Base-by-base conservation (phyloP, 2,329 filamentous ascomycete species). In the Cytospora schulzeri region DNA sequence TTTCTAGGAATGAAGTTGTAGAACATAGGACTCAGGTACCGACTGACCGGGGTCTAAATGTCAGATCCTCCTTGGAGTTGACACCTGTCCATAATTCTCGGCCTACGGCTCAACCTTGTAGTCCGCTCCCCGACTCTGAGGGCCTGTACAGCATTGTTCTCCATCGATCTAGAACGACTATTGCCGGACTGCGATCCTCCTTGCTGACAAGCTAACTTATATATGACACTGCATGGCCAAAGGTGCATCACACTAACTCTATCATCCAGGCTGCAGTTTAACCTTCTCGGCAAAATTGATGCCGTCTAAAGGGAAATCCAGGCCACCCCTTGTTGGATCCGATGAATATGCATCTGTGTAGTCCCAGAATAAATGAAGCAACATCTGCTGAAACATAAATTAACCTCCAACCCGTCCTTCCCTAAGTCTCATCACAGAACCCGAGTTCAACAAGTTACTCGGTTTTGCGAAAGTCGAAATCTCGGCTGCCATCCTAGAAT, bases 21-120 rank as follows among this genome's bases (percentile, higher is more conserved):
- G n/a, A n/a, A n/a, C n/a, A n/a, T n/a, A 41, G 38, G 2, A 41
- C 15, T 41, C 38, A 41, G 17, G 38, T 19, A 8, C 12, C 38
- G 38, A 41, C n/a, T 24, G 9, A 22, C 9, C 6, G 45, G n/a
- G 45, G 9, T 24, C 3, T 4, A 11, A 56, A 45, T 51, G 52
- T 62, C 53, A 62, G 52, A 50, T 50, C 50, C 7, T 22, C 28
- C 8, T 8, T 29, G 52, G 38, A 29, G 33, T 51, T 62, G 22
- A 56, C 52, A 62, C 52, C 29, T 62, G 59, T 62, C 52, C 52
- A 28, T 8, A 29, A 12, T 29, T 35, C 28, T 56, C 22, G 60
- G 38, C 38, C 19, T 38, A 48, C 52, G 60, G 52, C 52, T 38
- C 38, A 56, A 50, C 17, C 45, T 14, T 9, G 33, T 15, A 24